Evolutionary conservation across 2,329 filamentous ascomycete species (phyloP).

Genomic region (Hypoxylon sp.): DNA sequence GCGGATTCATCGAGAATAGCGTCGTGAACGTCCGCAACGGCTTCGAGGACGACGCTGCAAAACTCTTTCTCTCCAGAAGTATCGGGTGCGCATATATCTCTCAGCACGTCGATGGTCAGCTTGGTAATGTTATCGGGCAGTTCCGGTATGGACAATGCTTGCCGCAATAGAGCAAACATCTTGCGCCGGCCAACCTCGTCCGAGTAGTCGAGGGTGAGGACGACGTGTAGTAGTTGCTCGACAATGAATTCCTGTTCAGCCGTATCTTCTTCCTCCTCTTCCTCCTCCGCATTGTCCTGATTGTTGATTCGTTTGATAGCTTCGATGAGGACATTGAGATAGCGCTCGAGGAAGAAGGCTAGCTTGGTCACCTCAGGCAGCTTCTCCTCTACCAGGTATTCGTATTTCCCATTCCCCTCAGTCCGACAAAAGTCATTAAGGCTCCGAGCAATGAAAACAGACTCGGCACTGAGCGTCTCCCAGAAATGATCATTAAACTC

Average conservation of each 20-base stretch:
- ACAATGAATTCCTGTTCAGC: conserved; percentile 95
- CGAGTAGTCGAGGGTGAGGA: conserved; percentile 92
- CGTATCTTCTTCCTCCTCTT: conserved; percentile 76
- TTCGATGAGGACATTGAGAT: conserved; percentile 74
- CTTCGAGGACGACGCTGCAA: conserved; percentile 86
- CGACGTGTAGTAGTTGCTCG: conserved; percentile 92
- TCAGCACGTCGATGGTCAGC: conserved; percentile 81
- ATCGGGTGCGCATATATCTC: conserved; percentile 81
- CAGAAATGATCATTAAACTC: conserved; percentile 78
- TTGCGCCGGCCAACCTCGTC: conserved; percentile 94
- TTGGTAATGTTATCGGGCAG: conserved; percentile 93
- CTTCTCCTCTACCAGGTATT: conserved; percentile 85
- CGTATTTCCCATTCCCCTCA: conserved; percentile 76
- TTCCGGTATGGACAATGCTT: conserved; percentile 83
- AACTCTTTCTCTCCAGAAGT: conserved; percentile 81
- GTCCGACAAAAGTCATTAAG: conserved; percentile 92
- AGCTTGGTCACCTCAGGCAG: conserved; percentile 93
- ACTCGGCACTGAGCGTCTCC: conserved; percentile 83
- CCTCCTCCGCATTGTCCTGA: conserved; percentile 64
- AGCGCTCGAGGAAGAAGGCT: conserved; percentile 84
- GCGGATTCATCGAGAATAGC: conserved; percentile 78
- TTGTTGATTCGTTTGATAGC: conserved; percentile 64
- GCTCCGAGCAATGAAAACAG: conserved; percentile 87
- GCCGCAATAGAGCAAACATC: conserved; percentile 91
- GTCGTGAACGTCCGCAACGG: conserved; percentile 95